A percentile compares a stretch with the other conserved stretches of the same genome.
phyloP scores from a whole-genome alignment of 257 asterid species.

The Anisodus acutangulus region DNA sequence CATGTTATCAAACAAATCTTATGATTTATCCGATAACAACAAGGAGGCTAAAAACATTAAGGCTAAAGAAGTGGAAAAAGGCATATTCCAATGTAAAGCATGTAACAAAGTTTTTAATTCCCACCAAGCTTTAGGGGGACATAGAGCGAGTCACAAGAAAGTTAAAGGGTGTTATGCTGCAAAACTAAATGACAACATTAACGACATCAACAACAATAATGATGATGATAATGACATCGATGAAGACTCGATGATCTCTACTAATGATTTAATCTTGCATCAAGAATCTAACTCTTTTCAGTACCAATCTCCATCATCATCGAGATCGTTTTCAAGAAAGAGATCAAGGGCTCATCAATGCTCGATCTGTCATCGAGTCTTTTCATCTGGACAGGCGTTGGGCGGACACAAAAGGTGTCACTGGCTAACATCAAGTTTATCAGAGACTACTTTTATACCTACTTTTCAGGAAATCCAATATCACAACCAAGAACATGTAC shows the following conservation, averaged over 20 bases:
- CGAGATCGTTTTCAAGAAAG: conserved; percentile 33
- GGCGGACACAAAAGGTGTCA: conserved; percentile 91
- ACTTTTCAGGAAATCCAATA: conserved; percentile 39
- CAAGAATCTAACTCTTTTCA: conserved; percentile 35
- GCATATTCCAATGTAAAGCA: conserved; percentile 74
- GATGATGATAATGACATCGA: conserved; percentile 32
- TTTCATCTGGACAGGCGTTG: conserved; percentile 83
- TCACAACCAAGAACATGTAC: conserved; percentile 31
- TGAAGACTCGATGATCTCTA: conserved; percentile 35
- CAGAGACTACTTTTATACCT: conserved; percentile 59
- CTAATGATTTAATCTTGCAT: conserved; percentile 20
- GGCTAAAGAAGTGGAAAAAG: conserved; percentile 53
- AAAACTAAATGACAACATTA: conserved; percentile 33
- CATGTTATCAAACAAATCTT: conserved; percentile 60
- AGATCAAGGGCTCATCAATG: conserved; percentile 68
- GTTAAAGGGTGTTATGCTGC: conserved; percentile 87
- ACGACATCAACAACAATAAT: neutral
- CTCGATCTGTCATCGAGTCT: conserved; percentile 70
- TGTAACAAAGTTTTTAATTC: conserved; percentile 78
- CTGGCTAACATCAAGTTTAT: conserved; percentile 59
- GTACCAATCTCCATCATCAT: neutral
- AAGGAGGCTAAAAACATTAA: conserved; percentile 32
- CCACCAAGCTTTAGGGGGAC: conserved; percentile 96
- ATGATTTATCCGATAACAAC: conserved; percentile 29
- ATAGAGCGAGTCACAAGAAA: conserved; percentile 94